A percentile compares a stretch with the other conserved stretches of the same genome.
These are phyloP conservation scores for Suhomyces xylopsoci DNA, from an alignment of 805 yeast genomes.

Conservation along the genomic window DNA sequence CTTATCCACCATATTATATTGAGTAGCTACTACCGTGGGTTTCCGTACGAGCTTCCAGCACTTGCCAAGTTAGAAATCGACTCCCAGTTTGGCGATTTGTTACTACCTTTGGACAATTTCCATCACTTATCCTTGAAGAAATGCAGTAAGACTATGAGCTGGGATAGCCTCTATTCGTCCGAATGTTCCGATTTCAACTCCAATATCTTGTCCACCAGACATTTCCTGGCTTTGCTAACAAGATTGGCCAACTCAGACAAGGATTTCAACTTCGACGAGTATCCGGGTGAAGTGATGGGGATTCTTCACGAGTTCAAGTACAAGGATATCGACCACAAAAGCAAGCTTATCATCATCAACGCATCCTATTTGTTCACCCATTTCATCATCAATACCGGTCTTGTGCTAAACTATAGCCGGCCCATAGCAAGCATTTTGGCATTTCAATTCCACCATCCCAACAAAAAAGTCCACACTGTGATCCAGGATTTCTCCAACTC, in stretches of 20 bases:
- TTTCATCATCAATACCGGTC: slow-evolving; percentile 27
- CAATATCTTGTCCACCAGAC: slow-evolving; percentile 10
- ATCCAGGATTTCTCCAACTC: not conserved
- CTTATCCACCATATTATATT: slow-evolving; percentile 14
- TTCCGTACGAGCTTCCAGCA: slow-evolving; percentile 16
- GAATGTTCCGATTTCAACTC: slow-evolving; percentile 9
- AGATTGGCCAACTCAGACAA: not conserved
- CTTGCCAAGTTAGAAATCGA: slow-evolving; percentile 5
- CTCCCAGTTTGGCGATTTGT: slow-evolving; percentile 12
- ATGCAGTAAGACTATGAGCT: slow-evolving; percentile 6
- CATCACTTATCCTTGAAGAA: slow-evolving; percentile 6
- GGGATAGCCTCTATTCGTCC: slow-evolving; percentile 7
- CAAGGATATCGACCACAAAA: slow-evolving; percentile 2
- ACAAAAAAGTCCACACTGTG: not conserved
- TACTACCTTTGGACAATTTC: slow-evolving; percentile 16
- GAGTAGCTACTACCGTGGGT: slow-evolving; percentile 17
- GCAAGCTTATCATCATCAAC: slow-evolving; percentile 31
- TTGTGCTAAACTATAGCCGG: slow-evolving; percentile 15
- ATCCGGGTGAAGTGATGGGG: not conserved
- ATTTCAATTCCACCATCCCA: slow-evolving; percentile 18
- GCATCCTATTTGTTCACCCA: slow-evolving; percentile 29
- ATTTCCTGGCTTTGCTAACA: not conserved
- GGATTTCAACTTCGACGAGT: not conserved
- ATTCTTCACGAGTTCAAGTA: slow-evolving; percentile 4
- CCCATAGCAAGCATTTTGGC: slow-evolving; percentile 31